phyloP scores from a whole-genome alignment of 2,329 filamentous ascomycete genomes.

The Diplodia mutila region DNA sequence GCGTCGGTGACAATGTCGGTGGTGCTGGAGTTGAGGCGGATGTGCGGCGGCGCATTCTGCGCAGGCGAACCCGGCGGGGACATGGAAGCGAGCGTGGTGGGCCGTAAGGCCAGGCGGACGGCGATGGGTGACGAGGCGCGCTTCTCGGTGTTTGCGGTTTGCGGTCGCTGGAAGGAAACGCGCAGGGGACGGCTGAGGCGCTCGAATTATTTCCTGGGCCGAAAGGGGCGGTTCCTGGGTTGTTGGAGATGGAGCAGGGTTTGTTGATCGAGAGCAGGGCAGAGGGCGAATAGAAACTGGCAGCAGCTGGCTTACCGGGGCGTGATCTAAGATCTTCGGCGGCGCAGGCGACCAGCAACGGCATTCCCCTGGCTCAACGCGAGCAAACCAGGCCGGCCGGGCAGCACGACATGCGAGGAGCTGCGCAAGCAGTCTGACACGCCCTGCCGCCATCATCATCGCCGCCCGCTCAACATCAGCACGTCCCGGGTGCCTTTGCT shows the following conservation, averaged over 20 bases:
- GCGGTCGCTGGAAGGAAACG: not conserved
- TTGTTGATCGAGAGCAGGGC: not conserved
- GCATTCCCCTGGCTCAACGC: slow-evolving; percentile 19
- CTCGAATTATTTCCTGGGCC: slow-evolving; percentile 4
- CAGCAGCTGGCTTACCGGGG: not conserved
- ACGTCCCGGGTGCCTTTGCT: not conserved
- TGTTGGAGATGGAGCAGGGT: slow-evolving; percentile 6
- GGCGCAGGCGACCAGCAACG: slow-evolving; percentile 12
- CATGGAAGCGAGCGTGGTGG: slow-evolving; percentile 23
- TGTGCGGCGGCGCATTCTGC: slow-evolving; percentile 56
- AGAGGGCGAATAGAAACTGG: slow-evolving; percentile 21
- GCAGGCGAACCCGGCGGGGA: slow-evolving; percentile 21
- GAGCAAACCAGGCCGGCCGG: slow-evolving; percentile 6
- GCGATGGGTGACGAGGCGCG: not conserved
- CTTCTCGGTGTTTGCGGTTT: not conserved
- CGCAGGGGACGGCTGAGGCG: not conserved
- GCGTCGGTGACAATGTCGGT: slow-evolving; percentile 54
- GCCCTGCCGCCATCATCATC: slow-evolving; percentile 19
- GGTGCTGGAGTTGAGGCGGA: slow-evolving; percentile 66
- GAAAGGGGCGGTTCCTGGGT: slow-evolving; percentile 14
- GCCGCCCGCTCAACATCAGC: not conserved
- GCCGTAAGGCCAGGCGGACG: not conserved
- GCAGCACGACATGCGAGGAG: slow-evolving; percentile 16
- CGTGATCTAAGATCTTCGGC: slow-evolving; percentile 21
- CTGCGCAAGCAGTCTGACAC: slow-evolving; percentile 3